Evolutionary conservation across 208 protist genomes (phyloP).

Genomic region (Acanthamoeba rhysodes): DNA sequence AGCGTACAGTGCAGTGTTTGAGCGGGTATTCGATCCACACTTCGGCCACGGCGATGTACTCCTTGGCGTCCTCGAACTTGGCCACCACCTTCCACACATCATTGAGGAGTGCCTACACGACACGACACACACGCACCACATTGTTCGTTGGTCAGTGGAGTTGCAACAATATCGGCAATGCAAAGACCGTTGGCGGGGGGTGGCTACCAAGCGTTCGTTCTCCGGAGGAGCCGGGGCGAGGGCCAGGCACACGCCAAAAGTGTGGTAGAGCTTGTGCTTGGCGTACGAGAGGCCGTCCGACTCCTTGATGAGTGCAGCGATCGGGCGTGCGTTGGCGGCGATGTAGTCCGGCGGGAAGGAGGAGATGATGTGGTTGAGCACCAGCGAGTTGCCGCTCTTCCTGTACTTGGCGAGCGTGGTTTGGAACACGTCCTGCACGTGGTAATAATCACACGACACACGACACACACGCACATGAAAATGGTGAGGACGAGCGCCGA

Average conservation of each 20-base stretch:
- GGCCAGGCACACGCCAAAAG: slow-evolving; percentile 45
- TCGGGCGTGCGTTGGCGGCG: slow-evolving; percentile 64
- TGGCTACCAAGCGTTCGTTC: not conserved
- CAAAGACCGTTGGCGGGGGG: slow-evolving; percentile 75
- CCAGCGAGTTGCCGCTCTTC: slow-evolving; percentile 78
- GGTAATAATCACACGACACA: not conserved
- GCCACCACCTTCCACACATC: slow-evolving; percentile 89
- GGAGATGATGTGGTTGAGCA: slow-evolving; percentile 88
- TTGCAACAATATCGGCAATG: slow-evolving; percentile 82
- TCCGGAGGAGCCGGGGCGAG: not conserved
- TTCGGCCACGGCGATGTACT: slow-evolving; percentile 89
- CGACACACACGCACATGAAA: not conserved
- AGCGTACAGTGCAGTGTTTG: slow-evolving; percentile 86
- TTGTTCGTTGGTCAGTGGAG: too few relatives aligned
- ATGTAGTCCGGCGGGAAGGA: slow-evolving; percentile 87
- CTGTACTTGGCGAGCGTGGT: slow-evolving; percentile 74
- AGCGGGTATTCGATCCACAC: slow-evolving; percentile 91
- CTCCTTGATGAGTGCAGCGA: slow-evolving; percentile 84
- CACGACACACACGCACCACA: slow-evolving; percentile 25
- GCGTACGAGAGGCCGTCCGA: slow-evolving; percentile 75
- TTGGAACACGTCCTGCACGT: slow-evolving; percentile 6
- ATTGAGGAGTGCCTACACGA: slow-evolving; percentile 85
- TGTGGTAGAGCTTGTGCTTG: slow-evolving; percentile 75
- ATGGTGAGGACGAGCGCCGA: not conserved
- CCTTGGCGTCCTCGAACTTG: slow-evolving; percentile 81